A percentile compares a stretch with the other conserved stretches of the same genome.
These are phyloP conservation scores for Psilocybe cubensis DNA, from an alignment of 768 basidiomycete genomes.

Conservation along the genomic window DNA sequence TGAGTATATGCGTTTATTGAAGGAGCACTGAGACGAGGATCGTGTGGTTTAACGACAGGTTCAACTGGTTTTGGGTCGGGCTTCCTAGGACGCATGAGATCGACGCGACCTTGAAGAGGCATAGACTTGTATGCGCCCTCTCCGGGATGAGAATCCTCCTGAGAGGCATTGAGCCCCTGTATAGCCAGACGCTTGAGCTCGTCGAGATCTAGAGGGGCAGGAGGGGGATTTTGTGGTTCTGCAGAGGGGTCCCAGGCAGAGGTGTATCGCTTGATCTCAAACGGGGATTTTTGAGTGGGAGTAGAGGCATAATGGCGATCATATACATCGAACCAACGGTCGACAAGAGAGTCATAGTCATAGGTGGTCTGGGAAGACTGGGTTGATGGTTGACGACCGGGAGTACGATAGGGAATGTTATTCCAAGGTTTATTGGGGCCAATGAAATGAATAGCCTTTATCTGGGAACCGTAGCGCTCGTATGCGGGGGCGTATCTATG, in stretches of 20 bases:
- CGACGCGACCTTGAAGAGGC: slow-evolving; percentile 87
- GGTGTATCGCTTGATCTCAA: slow-evolving; percentile 68
- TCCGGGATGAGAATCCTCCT: slow-evolving; percentile 23
- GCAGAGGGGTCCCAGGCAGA: slow-evolving; percentile 69
- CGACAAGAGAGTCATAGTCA: slow-evolving; percentile 80
- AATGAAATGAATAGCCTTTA: slow-evolving; percentile 91
- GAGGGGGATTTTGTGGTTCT: slow-evolving; percentile 20
- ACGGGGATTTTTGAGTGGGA: slow-evolving; percentile 44
- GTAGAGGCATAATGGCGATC: slow-evolving; percentile 82
- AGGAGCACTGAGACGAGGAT: slow-evolving; percentile 8
- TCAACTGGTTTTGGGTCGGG: slow-evolving; percentile 19
- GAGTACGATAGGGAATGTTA: slow-evolving; percentile 68
- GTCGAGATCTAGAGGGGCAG: slow-evolving; percentile 53
- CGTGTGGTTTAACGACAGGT: slow-evolving; percentile 11
- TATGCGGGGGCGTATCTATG: slow-evolving; percentile 95
- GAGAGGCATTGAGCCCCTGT: slow-evolving; percentile 49
- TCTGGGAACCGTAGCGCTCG: slow-evolving; percentile 87
- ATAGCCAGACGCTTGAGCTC: slow-evolving; percentile 66
- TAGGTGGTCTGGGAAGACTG: slow-evolving; percentile 54
- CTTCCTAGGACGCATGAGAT: slow-evolving; percentile 72
- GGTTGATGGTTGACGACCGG: slow-evolving; percentile 35
- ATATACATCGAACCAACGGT: slow-evolving; percentile 91
- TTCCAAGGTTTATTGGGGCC: slow-evolving; percentile 97
- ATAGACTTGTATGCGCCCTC: slow-evolving; percentile 80
- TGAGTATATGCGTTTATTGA: slow-evolving; percentile 23